Conservation (phyloP, 495 filamentous ascomycete species). For the Penicillium atrosanguineum region DNA sequence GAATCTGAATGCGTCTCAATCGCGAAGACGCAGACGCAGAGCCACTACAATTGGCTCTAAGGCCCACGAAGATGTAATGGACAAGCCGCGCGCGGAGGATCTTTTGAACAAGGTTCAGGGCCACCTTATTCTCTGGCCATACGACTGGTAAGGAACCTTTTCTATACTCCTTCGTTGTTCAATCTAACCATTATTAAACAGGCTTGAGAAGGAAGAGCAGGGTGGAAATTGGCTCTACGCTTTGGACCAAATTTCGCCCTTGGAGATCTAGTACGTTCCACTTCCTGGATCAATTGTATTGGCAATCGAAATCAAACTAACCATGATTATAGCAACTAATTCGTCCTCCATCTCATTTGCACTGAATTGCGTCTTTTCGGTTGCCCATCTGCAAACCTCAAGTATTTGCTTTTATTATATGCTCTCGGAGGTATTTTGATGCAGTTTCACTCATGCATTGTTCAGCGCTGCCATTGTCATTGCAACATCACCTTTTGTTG, state of each 20-base stretch:
- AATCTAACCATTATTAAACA: conserved; percentile 15
- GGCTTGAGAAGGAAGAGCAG: conserved; percentile 81
- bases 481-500: conserved; percentile 14
- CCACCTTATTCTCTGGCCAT: conserved; percentile 85
- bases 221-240: conserved; percentile 96
- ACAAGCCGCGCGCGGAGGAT: conserved; percentile 71
- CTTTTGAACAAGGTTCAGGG: conserved; percentile 82
- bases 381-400: not conserved
- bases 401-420: not conserved
- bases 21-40: conserved; percentile 60
- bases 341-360: conserved; percentile 11
- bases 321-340: conserved; percentile 23
- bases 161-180: not conserved
- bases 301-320: conserved; percentile 6
- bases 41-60: conserved; percentile 74
- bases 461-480: conserved; percentile 11
- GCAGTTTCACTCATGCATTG: conserved; percentile 5
- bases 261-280: conserved; percentile 91
- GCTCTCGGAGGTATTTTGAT: not conserved
- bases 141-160: conserved; percentile 68
- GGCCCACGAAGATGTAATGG: conserved; percentile 69
- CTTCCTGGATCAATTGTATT: not conserved
- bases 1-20: conserved; percentile 44
- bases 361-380: conserved; percentile 15
- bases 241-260: conserved; percentile 89